Evolutionary conservation across 805 yeast genomes (phyloP).

Genomic region (Wickerhamiella lipophila): DNA sequence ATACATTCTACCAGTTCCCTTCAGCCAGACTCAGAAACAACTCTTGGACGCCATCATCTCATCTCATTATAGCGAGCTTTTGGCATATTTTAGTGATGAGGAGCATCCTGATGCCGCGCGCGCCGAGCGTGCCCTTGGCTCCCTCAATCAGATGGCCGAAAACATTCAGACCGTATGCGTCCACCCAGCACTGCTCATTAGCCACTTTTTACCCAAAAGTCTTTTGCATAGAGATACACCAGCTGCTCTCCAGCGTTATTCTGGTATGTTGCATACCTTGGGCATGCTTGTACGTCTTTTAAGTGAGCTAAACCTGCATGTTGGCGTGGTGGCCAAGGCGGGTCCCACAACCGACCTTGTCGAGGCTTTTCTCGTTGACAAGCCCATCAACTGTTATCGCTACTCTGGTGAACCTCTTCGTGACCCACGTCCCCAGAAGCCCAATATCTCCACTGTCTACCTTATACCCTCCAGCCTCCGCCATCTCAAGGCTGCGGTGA

Average conservation of each 20-base stretch:
- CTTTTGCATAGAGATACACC: slow-evolving; percentile 8
- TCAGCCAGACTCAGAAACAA: slow-evolving; percentile 50
- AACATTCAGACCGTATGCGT: slow-evolving; percentile 72
- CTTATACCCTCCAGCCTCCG: slow-evolving; percentile 34
- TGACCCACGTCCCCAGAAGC: slow-evolving; percentile 14
- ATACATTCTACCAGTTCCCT: slow-evolving; percentile 19
- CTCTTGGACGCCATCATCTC: slow-evolving; percentile 85
- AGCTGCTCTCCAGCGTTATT: slow-evolving; percentile 37
- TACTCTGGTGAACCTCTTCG: slow-evolving; percentile 41
- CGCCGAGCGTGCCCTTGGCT: slow-evolving; percentile 28
- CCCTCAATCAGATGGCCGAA: slow-evolving; percentile 52
- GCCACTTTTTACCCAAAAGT: slow-evolving; percentile 59
- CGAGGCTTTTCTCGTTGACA: slow-evolving; percentile 69
- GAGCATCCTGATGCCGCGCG: slow-evolving; percentile 42
- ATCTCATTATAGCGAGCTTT: slow-evolving; percentile 78
- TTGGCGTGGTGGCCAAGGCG: slow-evolving; percentile 60
- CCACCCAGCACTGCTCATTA: slow-evolving; percentile 78
- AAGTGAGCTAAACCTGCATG: slow-evolving; percentile 33
- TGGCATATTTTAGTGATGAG: slow-evolving; percentile 63
- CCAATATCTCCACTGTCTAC: slow-evolving; percentile 29
- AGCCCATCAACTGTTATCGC: slow-evolving; percentile 49
- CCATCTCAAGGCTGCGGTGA: slow-evolving; percentile 22
- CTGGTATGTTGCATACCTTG: slow-evolving; percentile 60
- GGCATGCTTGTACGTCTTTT: slow-evolving; percentile 49
- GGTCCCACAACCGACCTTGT: slow-evolving; percentile 61